These are phyloP conservation scores for Colletotrichum limetticola DNA, from an alignment of 2,329 filamentous ascomycete genomes.

Conservation along the genomic window DNA sequence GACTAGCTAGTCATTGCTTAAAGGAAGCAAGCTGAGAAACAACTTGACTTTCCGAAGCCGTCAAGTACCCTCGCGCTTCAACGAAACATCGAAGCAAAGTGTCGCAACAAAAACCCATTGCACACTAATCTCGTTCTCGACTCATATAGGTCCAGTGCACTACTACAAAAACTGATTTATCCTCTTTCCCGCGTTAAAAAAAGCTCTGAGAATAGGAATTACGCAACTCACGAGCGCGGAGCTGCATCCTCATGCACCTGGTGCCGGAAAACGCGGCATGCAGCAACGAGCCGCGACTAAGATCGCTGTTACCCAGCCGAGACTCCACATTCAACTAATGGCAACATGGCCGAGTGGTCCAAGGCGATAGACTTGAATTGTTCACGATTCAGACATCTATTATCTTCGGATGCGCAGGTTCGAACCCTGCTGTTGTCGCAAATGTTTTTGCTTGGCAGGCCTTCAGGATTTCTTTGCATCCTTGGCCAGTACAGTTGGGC, in stretches of 20 bases:
- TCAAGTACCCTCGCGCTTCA: no score
- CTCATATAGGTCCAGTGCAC: no score
- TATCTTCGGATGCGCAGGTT: neutral
- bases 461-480: neutral
- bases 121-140: no score
- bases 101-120: no score
- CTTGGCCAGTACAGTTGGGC: neutral
- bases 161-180: no score
- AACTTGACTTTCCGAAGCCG: no score
- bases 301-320: neutral
- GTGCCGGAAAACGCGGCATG: neutral
- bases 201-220: no score
- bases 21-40: no score
- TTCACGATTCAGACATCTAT: neutral
- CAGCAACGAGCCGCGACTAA: neutral
- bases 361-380: neutral
- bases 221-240: no score
- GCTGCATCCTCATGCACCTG: neutral
- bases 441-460: neutral
- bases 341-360: neutral
- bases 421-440: neutral
- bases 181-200: rapidly evolving
- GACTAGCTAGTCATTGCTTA: no score
- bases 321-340: neutral
- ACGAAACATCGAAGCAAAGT: no score